Evolutionary conservation across 2,329 filamentous ascomycete genomes (phyloP), one percentile per base, ranked within the genome.

Genomic region (Cyphellophora attinorum): DNA sequence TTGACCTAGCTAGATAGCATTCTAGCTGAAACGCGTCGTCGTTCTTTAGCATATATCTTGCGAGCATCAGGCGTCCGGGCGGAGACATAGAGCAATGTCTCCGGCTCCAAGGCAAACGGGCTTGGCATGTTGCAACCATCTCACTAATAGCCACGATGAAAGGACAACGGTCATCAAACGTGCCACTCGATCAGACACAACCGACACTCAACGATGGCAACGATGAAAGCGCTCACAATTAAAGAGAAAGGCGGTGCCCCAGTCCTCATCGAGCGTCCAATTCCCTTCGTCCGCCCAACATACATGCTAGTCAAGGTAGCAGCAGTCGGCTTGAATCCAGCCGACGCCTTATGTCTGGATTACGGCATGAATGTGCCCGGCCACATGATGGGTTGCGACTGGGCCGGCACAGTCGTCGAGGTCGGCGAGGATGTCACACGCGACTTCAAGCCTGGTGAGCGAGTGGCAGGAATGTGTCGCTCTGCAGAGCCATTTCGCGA

Each of bases 281-380:
- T 29, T 13, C 28, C 28, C 10, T 6, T 8, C 8, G n/a, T 29
- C 28, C 28, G 21, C 21, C n/a, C 21, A n/a, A 25, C 21, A 39
- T 73, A 69, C 44, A 56, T 74, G 14, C 59, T 72, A 11, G 62
- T 74, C 40, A 72, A 68, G 47, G 66, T 61, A 4, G 57, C 58
- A 6, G 59, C 60, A 4, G 61, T 72, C 1, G 71, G 66, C 3
- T 47, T 74, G 31, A 74, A 74, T 45, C 70, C 71, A 1, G 69
- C 67, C 0, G 71, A 74, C 48, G 72, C 65, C 66, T 71, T 70
- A 43, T 60, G 65, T 39, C 48, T 69, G 29, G 55, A 57, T 2
- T 32, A 6, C 11, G 21, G 21, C 8, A 4, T 35, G 11, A 17
- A 12, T 8, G 10, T 11, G 6, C 10, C 18, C 12, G 34, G 34